phyloP scores from a whole-genome alignment of 2,329 filamentous ascomycete species.

The Colletotrichum tofieldiae region DNA sequence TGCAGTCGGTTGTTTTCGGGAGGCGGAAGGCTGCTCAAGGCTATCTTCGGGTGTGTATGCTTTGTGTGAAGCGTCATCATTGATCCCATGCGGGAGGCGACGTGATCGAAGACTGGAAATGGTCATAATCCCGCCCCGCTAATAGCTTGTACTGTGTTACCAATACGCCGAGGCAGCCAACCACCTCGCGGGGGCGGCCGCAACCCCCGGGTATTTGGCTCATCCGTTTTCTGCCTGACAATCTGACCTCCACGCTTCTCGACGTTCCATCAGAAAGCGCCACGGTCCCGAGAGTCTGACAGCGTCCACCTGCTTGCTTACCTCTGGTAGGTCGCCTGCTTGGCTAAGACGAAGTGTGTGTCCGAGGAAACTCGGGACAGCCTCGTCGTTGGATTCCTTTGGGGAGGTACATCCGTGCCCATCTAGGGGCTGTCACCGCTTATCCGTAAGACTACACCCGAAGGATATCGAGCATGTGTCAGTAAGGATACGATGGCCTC shows the following conservation, averaged over 20 bases:
- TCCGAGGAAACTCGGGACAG: background rate
- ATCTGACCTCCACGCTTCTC: constrained; percentile 37
- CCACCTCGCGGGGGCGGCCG: constrained; percentile 18
- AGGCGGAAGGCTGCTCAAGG: constrained; percentile 10
- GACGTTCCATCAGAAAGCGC: constrained; percentile 35
- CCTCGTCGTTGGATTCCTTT: constrained; percentile 14
- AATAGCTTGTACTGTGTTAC: constrained; percentile 29
- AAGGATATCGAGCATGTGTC: constrained; percentile 6
- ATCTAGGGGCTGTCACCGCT: constrained; percentile 26
- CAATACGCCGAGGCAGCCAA: constrained; percentile 39
- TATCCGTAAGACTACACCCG: constrained; percentile 11
- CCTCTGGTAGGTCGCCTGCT: constrained; percentile 14
- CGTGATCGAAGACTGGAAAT: constrained; percentile 36
- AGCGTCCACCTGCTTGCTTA: constrained; percentile 17
- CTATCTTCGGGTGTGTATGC: constrained; percentile 31
- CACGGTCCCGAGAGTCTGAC: constrained; percentile 40
- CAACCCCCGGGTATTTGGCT: constrained; percentile 23
- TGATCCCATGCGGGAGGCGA: constrained; percentile 38
- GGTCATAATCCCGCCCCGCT: constrained; percentile 37
- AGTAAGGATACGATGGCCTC: background rate
- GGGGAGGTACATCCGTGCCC: constrained; percentile 6
- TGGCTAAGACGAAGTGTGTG: constrained; percentile 8
- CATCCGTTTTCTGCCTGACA: constrained; percentile 22
- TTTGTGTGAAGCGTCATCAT: constrained; percentile 39
- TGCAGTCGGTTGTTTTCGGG: constrained; percentile 29